Evolutionary conservation across 805 yeast genomes (phyloP).

Genomic region (Saturnispora halmiae): DNA sequence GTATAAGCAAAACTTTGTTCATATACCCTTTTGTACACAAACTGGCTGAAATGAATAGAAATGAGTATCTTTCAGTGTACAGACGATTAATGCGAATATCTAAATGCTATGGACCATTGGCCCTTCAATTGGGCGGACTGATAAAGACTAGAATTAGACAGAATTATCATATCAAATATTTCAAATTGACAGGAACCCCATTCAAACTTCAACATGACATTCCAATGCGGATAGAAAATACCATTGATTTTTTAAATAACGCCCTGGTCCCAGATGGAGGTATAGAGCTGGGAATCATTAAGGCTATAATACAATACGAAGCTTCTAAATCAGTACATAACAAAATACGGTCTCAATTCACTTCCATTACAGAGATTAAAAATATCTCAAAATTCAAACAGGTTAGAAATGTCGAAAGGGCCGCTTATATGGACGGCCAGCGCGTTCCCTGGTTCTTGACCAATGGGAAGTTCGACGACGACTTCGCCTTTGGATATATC

Average conservation of each 20-base stretch:
- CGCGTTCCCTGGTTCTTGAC: background rate
- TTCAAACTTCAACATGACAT: background rate
- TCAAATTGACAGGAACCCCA: background rate
- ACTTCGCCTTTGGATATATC: slow-evolving; percentile 7
- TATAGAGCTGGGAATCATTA: background rate
- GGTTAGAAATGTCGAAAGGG: slow-evolving; percentile 1
- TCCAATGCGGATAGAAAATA: slow-evolving; percentile 1
- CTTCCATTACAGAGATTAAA: background rate
- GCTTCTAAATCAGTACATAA: slow-evolving; percentile 1
- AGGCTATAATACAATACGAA: slow-evolving; percentile 5
- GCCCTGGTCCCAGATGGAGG: background rate
- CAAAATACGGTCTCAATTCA: background rate
- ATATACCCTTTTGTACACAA: no score
- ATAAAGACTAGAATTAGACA: slow-evolving; percentile 5
- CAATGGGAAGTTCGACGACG: background rate
- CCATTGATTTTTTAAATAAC: slow-evolving; percentile 4
- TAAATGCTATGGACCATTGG: background rate
- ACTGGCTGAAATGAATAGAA: background rate
- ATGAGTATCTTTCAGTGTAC: background rate
- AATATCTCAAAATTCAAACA: background rate
- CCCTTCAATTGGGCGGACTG: background rate
- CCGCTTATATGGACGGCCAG: background rate
- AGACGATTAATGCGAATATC: background rate
- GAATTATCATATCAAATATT: background rate
- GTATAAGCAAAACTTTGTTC: no score